Evolutionary conservation across 169 alveolate genomes (phyloP).

Genomic region (Eimeria necatrix): DNA sequence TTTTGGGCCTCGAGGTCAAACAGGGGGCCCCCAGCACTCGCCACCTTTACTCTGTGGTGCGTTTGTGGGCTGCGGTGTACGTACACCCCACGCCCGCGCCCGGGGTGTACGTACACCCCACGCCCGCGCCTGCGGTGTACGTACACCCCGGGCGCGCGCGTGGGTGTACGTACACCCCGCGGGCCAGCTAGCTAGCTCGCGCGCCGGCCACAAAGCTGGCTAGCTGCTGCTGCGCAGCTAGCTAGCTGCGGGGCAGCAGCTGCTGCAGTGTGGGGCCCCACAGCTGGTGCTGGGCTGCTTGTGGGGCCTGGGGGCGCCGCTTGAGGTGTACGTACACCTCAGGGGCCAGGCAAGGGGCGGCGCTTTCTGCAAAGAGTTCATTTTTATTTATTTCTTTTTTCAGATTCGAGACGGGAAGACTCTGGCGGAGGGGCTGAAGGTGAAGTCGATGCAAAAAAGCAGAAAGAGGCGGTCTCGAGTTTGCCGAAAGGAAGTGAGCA

Average conservation of each 20-base stretch:
- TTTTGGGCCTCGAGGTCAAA: conserved; percentile 67
- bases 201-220: too few species aligned
- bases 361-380: not conserved
- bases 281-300: not conserved
- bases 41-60: conserved; percentile 24
- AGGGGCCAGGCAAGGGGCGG: not conserved
- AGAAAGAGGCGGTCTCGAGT: conserved; percentile 15
- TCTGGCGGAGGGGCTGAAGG: conserved; percentile 11
- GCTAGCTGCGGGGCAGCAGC: too few species aligned
- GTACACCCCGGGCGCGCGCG: too few species aligned
- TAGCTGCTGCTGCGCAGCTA: too few species aligned
- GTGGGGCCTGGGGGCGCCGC: not conserved
- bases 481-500: conserved; percentile 59
- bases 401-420: conserved; percentile 20
- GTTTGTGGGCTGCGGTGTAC: not conserved
- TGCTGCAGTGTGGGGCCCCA: too few species aligned
- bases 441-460: conserved; percentile 71
- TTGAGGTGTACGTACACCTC: not conserved
- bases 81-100: too few species aligned
- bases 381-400: not conserved
- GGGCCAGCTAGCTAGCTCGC: too few species aligned
- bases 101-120: too few species aligned
- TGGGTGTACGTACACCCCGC: too few species aligned
- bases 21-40: conserved; percentile 27
- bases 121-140: not conserved